Evolutionary conservation across 228 moss, liverwort and hornwort genomes (phyloP).

Genomic region (Sphagnum magellanicum): DNA sequence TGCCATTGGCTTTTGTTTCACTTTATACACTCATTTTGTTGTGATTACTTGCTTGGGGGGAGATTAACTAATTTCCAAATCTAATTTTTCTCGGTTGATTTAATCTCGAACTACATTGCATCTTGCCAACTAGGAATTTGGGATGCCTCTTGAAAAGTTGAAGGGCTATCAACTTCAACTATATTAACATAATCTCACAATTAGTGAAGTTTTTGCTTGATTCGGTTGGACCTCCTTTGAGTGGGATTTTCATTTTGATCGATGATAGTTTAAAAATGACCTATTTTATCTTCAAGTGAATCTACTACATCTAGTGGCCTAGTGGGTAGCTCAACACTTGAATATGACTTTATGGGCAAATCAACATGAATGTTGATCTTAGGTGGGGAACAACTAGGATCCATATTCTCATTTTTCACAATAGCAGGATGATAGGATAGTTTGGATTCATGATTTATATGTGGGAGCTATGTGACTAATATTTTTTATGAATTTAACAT

Average conservation of each 20-base stretch:
- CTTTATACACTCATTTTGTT: constrained; percentile 2
- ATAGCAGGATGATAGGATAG: neutral
- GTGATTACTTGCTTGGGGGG: neutral
- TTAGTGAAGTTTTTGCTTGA: neutral
- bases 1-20: neutral
- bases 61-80: neutral
- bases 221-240: neutral
- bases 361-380: neutral
- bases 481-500: neutral
- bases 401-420: neutral
- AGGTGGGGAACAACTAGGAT: neutral
- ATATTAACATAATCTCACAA: neutral
- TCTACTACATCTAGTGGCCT: accelerated
- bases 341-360: neutral
- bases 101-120: neutral
- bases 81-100: neutral
- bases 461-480: neutral
- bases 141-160: neutral
- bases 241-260: neutral
- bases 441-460: neutral
- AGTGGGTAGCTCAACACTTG: neutral
- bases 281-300: neutral
- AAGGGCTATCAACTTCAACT: neutral
- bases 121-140: too few relatives aligned
- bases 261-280: neutral